These are phyloP conservation scores for Capsicum baccatum DNA, from an alignment of 257 asterid genomes.

Conservation along the genomic window DNA sequence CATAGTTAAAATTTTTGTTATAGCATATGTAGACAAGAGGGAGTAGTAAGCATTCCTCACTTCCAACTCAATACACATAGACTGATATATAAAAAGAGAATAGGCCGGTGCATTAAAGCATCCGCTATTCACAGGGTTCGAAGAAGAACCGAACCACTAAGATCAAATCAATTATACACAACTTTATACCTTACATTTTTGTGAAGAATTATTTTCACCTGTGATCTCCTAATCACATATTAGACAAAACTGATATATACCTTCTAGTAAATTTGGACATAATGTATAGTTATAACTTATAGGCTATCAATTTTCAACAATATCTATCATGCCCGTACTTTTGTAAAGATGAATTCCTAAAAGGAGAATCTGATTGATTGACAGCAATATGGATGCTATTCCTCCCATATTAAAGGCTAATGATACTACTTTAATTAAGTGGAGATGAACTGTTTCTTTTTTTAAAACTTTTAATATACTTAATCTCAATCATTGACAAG, in stretches of 20 bases:
- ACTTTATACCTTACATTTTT: too few relatives aligned
- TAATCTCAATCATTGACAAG: constrained; percentile 25
- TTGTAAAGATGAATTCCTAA: neutral
- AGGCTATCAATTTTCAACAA: neutral
- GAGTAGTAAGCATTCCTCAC: too few relatives aligned
- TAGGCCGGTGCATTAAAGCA: too few relatives aligned
- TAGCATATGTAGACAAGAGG: too few relatives aligned
- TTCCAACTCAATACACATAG: too few relatives aligned
- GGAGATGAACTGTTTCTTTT: neutral
- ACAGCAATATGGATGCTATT: constrained; percentile 27
- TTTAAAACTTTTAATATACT: neutral
- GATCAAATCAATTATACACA: too few relatives aligned
- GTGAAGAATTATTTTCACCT: too few relatives aligned
- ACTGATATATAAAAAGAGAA: too few relatives aligned
- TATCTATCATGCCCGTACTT: neutral
- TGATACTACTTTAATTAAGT: constrained; percentile 7
- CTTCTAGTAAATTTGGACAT: constrained; percentile 17
- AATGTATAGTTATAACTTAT: neutral
- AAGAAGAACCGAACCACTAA: too few relatives aligned
- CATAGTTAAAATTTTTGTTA: neutral
- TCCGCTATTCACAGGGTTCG: too few relatives aligned
- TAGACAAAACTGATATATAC: neutral
- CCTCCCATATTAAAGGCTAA: constrained; percentile 17
- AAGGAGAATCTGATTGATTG: constrained; percentile 7
- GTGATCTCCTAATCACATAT: too few relatives aligned